phyloP scores from a whole-genome alignment of 1,284 basidiomycete genomes.

The Rhizoctonia solani region DNA sequence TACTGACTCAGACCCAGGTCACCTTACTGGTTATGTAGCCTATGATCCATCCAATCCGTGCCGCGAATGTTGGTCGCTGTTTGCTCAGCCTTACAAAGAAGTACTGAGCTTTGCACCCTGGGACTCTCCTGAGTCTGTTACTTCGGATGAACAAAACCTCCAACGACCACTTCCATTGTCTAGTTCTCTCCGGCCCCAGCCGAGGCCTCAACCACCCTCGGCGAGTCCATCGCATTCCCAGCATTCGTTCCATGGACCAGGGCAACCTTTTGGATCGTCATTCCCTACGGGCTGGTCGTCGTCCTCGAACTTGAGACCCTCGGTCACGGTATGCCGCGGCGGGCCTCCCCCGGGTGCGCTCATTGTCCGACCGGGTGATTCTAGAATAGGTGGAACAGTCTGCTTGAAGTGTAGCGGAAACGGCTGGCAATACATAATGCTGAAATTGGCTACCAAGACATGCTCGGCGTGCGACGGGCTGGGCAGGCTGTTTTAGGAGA shows the following conservation, averaged over 20 bases:
- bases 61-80: conserved; percentile 68
- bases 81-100: conserved; percentile 60
- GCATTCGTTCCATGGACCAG: neutral
- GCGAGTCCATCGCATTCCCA: conserved; percentile 36
- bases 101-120: conserved; percentile 61
- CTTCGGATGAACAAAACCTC: conserved; percentile 44
- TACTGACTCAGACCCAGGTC: conserved; percentile 56
- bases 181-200: conserved; percentile 31
- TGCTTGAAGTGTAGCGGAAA: conserved; percentile 68
- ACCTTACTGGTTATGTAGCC: conserved; percentile 71
- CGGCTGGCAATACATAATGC: conserved; percentile 54
- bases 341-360: conserved; percentile 50
- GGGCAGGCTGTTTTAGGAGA: conserved; percentile 61
- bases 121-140: conserved; percentile 44
- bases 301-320: too few species aligned
- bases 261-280: conserved; percentile 12
- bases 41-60: conserved; percentile 68
- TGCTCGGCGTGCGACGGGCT: conserved; percentile 61
- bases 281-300: conserved; percentile 35
- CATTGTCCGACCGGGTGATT: conserved; percentile 65
- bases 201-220: conserved; percentile 25
- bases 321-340: conserved; percentile 11
- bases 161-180: conserved; percentile 50
- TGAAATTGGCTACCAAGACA: conserved; percentile 59
- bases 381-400: conserved; percentile 65